Conservation (phyloP, 2,329 filamentous ascomycete genomes). For the Aspergillus transmontanensis region DNA sequence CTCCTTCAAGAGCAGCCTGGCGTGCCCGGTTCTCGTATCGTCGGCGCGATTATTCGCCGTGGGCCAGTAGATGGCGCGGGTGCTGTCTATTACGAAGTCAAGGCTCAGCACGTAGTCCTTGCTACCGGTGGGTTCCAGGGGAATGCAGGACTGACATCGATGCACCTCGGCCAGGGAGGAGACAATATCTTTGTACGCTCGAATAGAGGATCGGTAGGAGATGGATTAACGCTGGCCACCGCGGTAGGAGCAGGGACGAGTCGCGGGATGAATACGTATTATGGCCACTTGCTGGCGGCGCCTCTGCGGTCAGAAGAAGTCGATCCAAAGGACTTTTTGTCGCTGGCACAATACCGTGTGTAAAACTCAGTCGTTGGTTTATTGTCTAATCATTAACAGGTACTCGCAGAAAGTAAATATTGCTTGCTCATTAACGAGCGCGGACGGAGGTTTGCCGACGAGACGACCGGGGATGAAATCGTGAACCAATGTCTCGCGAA, state of each 20-base stretch:
- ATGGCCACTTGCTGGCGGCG: conserved; percentile 30
- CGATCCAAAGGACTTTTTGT: conserved; percentile 26
- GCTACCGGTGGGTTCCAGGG: conserved; percentile 32
- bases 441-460: conserved; percentile 27
- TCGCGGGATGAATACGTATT: conserved; percentile 30
- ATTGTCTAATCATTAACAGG: not conserved
- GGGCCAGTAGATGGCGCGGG: not conserved
- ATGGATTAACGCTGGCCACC: conserved; percentile 27
- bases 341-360: conserved; percentile 31
- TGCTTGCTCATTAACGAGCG: conserved; percentile 27
- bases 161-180: conserved; percentile 23
- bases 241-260: conserved; percentile 28
- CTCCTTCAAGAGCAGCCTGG: conserved; percentile 24
- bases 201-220: conserved; percentile 28
- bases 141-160: conserved; percentile 21
- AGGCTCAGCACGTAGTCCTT: conserved; percentile 25
- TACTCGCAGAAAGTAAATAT: conserved; percentile 25
- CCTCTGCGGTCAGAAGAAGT: conserved; percentile 26
- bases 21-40: conserved; percentile 24
- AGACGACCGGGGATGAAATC: conserved; percentile 30
- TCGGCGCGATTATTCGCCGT: conserved; percentile 25
- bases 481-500: conserved; percentile 32
- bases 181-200: conserved; percentile 33
- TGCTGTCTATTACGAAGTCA: conserved; percentile 18
- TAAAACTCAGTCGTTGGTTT: not conserved